A percentile compares a stretch with the other conserved stretches of the same genome.
These are phyloP conservation scores for Colletotrichum sp. DNA, from an alignment of 2,329 filamentous ascomycete genomes.

Conservation along the genomic window DNA sequence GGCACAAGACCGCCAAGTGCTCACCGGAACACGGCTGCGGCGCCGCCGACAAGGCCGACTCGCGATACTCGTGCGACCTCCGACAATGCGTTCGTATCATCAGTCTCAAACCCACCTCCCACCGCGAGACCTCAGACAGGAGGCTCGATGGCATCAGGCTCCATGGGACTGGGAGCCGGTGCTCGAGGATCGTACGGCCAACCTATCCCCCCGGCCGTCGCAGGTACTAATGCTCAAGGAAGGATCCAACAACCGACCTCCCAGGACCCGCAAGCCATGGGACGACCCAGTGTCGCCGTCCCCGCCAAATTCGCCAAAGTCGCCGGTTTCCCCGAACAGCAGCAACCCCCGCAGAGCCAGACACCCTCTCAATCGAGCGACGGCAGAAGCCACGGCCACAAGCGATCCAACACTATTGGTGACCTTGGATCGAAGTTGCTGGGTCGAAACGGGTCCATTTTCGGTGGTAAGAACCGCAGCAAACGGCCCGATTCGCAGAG, in stretches of 20 bases:
- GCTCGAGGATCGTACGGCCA: constrained; percentile 82
- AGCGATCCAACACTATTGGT: constrained; percentile 77
- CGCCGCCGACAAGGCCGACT: constrained; percentile 47
- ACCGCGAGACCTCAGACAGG: constrained; percentile 76
- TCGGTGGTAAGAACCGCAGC: constrained; percentile 63
- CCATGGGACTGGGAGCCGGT: constrained; percentile 63
- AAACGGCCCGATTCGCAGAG: constrained; percentile 51
- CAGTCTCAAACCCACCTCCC: constrained; percentile 49
- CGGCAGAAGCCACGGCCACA: constrained; percentile 60
- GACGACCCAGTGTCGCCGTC: constrained; percentile 66
- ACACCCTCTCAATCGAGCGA: constrained; percentile 23
- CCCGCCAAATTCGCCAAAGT: constrained; percentile 64
- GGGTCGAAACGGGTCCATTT: constrained; percentile 82
- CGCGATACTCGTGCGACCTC: constrained; percentile 60
- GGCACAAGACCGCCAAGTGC: constrained; percentile 52
- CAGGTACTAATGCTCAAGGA: constrained; percentile 87
- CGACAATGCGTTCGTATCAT: constrained; percentile 58
- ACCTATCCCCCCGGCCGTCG: constrained; percentile 84
- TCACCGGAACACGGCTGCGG: constrained; percentile 42
- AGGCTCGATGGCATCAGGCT: constrained; percentile 75
- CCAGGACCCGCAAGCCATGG: constrained; percentile 71
- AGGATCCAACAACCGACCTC: constrained; percentile 87
- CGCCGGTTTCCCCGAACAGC: constrained; percentile 64
- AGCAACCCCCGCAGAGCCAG: constrained; percentile 30
- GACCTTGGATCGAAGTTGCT: constrained; percentile 85